These are phyloP conservation scores for Pseudoturritis turrita DNA, from an alignment of 345 rosid genomes.

Conservation along the genomic window DNA sequence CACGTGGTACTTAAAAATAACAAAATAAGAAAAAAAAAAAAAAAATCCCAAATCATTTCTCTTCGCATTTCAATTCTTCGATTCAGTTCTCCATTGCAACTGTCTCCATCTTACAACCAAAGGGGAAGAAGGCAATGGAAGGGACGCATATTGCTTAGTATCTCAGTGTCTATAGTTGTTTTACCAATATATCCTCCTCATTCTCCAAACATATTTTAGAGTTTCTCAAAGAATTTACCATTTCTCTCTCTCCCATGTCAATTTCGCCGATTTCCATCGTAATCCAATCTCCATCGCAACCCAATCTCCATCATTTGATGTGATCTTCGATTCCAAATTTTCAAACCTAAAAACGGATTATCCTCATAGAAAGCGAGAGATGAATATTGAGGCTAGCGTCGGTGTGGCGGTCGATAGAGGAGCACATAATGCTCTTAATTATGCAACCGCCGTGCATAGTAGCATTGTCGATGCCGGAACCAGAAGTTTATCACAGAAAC, in stretches of 20 bases:
- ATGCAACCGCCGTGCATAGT: constrained; percentile 55
- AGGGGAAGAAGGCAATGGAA: no score
- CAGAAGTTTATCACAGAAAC: constrained; percentile 16
- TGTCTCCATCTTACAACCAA: no score
- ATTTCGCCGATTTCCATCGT: constrained; percentile 18
- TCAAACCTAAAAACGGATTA: constrained; percentile 6
- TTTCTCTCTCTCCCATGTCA: constrained; percentile 28
- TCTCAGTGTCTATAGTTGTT: not conserved
- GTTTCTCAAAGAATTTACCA: constrained; percentile 1
- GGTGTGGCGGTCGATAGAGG: constrained; percentile 75
- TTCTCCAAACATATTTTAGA: constrained; percentile 25
- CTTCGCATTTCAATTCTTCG: no score
- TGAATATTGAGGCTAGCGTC: constrained; percentile 74
- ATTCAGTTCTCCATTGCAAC: no score
- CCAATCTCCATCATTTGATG: no score
- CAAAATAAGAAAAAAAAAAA: no score
- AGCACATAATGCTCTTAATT: constrained; percentile 55
- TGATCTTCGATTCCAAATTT: constrained; percentile 3
- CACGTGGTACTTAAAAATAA: no score
- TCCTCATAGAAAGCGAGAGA: not conserved
- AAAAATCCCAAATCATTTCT: no score
- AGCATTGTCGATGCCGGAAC: constrained; percentile 41
- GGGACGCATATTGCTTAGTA: constrained; percentile 17
- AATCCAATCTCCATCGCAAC: constrained; percentile 3
- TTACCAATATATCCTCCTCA: constrained; percentile 19